Percentiles rank a stretch among this genome's conserved stretches.
Conservation (phyloP, 2,329 filamentous ascomycete species). For the Akanthomyces lecanii region DNA sequence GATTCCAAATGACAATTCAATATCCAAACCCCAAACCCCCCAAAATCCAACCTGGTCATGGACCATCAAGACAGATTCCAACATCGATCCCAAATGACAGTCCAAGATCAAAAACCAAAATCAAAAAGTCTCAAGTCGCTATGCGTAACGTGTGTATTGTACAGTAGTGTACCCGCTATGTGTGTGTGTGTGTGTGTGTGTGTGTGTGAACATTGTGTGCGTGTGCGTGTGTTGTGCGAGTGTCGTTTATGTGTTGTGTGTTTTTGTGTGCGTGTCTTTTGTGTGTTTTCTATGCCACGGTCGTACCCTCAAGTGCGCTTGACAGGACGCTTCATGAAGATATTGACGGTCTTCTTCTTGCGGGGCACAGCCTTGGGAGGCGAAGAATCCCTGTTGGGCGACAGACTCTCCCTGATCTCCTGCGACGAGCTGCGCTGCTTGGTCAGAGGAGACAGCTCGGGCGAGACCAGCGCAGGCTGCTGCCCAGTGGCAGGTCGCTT, state of each 20-base stretch:
- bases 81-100: background rate
- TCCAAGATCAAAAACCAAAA: background rate
- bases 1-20: no score
- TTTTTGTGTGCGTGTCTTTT: background rate
- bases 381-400: constrained; percentile 23
- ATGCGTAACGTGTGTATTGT: background rate
- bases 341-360: constrained; percentile 13
- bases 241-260: background rate
- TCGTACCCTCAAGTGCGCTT: background rate
- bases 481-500: constrained; percentile 36
- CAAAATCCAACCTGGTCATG: no score
- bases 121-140: background rate
- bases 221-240: background rate
- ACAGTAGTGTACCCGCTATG: constrained; percentile 12
- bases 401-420: constrained; percentile 2
- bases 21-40: no score
- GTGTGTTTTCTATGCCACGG: background rate
- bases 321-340: constrained; percentile 15
- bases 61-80: no score
- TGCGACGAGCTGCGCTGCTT: background rate
- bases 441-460: background rate
- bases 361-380: constrained; percentile 21
- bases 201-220: background rate
- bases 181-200: constrained; percentile 18
- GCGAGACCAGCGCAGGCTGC: constrained; percentile 31